Conservation (phyloP, 2,329 filamentous ascomycete genomes). For the Teratosphaeriaceae sp. region DNA sequence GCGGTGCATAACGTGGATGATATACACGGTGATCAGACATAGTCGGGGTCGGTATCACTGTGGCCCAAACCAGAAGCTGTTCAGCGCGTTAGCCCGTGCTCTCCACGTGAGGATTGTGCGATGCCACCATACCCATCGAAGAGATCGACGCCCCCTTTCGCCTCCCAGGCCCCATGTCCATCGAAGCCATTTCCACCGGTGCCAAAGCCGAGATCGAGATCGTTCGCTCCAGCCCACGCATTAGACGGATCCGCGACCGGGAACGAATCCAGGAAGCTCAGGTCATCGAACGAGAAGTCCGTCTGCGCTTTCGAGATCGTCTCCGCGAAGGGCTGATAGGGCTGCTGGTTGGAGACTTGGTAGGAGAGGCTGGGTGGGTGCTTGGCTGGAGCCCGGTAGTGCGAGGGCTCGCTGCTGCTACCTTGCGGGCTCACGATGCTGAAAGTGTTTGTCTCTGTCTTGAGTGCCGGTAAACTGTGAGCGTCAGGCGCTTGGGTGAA, state of each 20-base stretch:
- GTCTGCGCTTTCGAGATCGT: constrained; percentile 13
- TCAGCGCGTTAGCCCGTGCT: neutral
- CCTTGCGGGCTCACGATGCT: constrained; percentile 2
- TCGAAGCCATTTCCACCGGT: constrained; percentile 22
- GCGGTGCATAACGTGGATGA: too few relatives aligned
- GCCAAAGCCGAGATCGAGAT: constrained; percentile 54
- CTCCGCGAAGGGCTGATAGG: constrained; percentile 13
- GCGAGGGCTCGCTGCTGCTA: constrained; percentile 3
- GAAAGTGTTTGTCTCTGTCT: neutral
- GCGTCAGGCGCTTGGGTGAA: neutral
- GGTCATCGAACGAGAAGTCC: constrained; percentile 35
- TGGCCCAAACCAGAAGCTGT: neutral
- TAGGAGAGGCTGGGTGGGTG: constrained; percentile 1
- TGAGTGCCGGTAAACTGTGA: neutral
- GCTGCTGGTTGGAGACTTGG: constrained; percentile 18
- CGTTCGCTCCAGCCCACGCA: constrained; percentile 12
- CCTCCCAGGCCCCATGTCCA: constrained; percentile 49
- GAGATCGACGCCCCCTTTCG: constrained; percentile 33
- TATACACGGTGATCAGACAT: too few relatives aligned
- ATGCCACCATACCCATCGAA: constrained; percentile 53
- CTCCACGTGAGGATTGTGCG: neutral
- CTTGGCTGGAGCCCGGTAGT: neutral
- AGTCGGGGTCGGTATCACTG: too few relatives aligned
- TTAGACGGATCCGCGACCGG: constrained; percentile 38
- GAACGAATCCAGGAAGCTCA: constrained; percentile 51